Evolutionary conservation across 2,329 filamentous ascomycete genomes (phyloP), one percentile per base, ranked within the genome.

Genomic region (Ascochyta koolunga): DNA sequence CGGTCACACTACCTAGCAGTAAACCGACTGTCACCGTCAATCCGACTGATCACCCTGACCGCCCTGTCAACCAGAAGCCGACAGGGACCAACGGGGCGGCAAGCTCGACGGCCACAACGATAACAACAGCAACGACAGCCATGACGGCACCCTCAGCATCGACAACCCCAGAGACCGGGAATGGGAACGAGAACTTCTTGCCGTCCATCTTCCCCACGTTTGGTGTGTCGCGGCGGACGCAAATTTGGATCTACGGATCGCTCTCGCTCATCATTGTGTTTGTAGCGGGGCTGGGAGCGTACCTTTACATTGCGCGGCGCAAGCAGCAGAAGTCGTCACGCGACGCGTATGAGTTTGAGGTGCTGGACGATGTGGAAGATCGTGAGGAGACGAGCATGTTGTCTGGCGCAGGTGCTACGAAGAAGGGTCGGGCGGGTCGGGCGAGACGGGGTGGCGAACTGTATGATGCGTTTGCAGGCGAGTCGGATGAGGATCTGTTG

Each of bases 401-500:
- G 19, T 66, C 77, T 69, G 56, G 71, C 27, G 62, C 66, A 16
- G 66, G 64, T 29, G 69, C 71, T 18, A 60, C 54, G 75, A 80
- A 78, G 16, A 50, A 50, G 24, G 79, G 80, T 52, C 81, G 83
- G 61, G 64, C 82, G 24, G 79, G 80, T 52, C 81, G 83, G 61
- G 64, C 82, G 76, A 73, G 80, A 61, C 80, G 91, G 18, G 95
- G 91, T 2, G 92, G 93, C 24, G 93, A 98, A 78, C 79, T 99
- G 38, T 99, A 99, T 73, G 95, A 99, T 79, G 95, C 95, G 4
- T 99, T 99, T 81, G 95, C 95, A 0, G 93, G 91, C 15, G 93
- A 92, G 46, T 93, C 93, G 53, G 93, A 95, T 52, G 89, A 91
- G 50, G 87, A 89, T 54, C 67, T 85, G 35, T 78, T 85, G 54